Conservation (phyloP, 768 basidiomycete genomes). For the Serendipita sp. region DNA sequence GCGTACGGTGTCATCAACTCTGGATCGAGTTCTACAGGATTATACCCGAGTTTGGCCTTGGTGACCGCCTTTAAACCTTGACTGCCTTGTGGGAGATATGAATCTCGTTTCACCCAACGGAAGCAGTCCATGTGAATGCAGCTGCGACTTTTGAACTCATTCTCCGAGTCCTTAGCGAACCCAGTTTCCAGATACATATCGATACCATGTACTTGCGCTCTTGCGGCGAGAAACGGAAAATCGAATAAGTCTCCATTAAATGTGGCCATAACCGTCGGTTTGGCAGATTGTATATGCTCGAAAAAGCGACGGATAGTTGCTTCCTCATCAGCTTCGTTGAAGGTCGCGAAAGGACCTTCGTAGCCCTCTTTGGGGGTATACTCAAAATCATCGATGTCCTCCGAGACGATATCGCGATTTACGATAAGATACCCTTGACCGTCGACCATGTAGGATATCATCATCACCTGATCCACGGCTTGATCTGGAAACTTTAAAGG, state of each 20-base stretch:
- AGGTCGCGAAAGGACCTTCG: slow-evolving; percentile 88
- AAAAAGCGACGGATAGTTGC: slow-evolving; percentile 78
- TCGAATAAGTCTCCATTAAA: slow-evolving; percentile 99
- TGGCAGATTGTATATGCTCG: slow-evolving; percentile 80
- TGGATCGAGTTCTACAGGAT: slow-evolving; percentile 93
- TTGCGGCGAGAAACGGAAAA: slow-evolving; percentile 86
- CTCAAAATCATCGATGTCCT: slow-evolving; percentile 97
- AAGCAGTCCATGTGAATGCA: slow-evolving; percentile 99
- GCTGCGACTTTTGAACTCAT: slow-evolving; percentile 82
- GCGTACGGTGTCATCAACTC: slow-evolving; percentile 98
- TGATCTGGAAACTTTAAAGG: slow-evolving; percentile 99
- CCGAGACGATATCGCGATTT: slow-evolving; percentile 90
- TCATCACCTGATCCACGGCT: slow-evolving; percentile 95
- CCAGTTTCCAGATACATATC: slow-evolving; percentile 95
- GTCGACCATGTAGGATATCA: slow-evolving; percentile 99
- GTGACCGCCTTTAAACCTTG: slow-evolving; percentile 98
- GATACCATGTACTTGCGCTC: slow-evolving; percentile 74
- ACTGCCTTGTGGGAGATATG: slow-evolving; percentile 93
- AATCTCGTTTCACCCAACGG: slow-evolving; percentile 98
- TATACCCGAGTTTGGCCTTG: slow-evolving; percentile 86
- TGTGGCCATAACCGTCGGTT: slow-evolving; percentile 92
- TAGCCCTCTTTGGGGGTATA: slow-evolving; percentile 98
- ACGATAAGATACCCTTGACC: slow-evolving; percentile 96
- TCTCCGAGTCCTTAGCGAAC: slow-evolving; percentile 78
- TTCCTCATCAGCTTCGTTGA: slow-evolving; percentile 85